Base-by-base conservation (phyloP, 2,329 filamentous ascomycete genomes). In the Pleurostoma richardsiae region DNA sequence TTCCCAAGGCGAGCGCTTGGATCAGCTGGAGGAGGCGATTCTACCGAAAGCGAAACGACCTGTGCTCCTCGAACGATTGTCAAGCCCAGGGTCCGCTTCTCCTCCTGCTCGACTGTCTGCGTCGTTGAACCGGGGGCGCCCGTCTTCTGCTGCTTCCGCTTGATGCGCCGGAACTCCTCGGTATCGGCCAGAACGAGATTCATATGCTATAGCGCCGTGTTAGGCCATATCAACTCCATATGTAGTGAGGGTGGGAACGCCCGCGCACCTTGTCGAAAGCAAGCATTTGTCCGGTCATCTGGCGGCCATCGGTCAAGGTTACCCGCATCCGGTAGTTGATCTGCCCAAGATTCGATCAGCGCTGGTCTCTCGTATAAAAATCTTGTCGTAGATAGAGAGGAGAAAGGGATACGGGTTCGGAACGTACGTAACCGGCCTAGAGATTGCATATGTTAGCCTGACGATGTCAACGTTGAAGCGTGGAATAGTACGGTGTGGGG, bases 311-410 rank as follows among this genome's bases (percentile, higher is more conserved):
- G 64, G 89, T 90, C 67, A 99, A 80, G 47, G 91, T 97, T 55
- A 96, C 86, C 66, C 92, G 86, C 91, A 99, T 97, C 71, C 92
- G 90, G 79, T 95, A 97, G 77, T 99, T 97, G 80, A 99, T 95
- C 94, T 97, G 33, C 36, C 30, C 4, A 30, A 26, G 40, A 39
- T 19, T 19, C 11, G 40, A 36, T 36, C 33, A 36, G 33, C 33
- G n/a, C n/a, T n/a, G n/a, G 8, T 36, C 33, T 36, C 29, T 33
- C 30, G 11, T 10, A 30, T 28, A 41, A 19, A 7, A 27, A 36
- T n/a, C n/a, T 2, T n/a, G 33, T 8, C n/a, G 8, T n/a, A 36
- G 33, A 36, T 36, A 36, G n/a, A 36, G 33, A 36, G 8, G 10
- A 19, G 31, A 27, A 4, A 28, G 45, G 47, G 53, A 47, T 39